phyloP scores from a whole-genome alignment of 1,139 yeast species.

The Trichomonascaceae sp. region DNA sequence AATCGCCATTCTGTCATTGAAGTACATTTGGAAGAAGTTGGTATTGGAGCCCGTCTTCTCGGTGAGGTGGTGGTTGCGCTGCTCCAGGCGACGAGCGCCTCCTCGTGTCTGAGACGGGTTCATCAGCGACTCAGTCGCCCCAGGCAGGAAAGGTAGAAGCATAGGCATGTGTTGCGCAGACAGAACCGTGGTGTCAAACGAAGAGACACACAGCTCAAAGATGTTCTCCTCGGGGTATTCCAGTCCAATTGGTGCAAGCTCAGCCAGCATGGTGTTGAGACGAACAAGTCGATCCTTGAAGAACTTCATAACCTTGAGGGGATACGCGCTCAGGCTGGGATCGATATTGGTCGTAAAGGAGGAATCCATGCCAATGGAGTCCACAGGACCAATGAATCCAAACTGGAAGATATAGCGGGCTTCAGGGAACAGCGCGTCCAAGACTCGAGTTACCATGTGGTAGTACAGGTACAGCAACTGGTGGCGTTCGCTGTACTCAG shows the following conservation, averaged over 20 bases:
- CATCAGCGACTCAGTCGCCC: background rate
- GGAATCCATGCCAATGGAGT: constrained; percentile 18
- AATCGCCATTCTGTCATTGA: constrained; percentile 18
- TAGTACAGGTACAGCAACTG: constrained; percentile 23
- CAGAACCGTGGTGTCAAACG: constrained; percentile 11
- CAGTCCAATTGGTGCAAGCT: constrained; percentile 16
- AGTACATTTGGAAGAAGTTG: constrained; percentile 17
- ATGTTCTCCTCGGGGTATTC: constrained; percentile 17
- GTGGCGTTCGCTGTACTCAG: constrained; percentile 3
- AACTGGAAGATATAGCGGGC: constrained; percentile 26
- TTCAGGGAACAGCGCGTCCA: constrained; percentile 29
- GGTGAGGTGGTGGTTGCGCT: no score
- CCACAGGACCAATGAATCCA: constrained; percentile 27
- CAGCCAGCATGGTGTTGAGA: constrained; percentile 20
- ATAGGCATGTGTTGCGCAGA: constrained; percentile 14
- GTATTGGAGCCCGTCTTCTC: no score
- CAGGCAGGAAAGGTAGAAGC: constrained; percentile 1
- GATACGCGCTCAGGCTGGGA: constrained; percentile 18
- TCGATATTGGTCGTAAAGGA: constrained; percentile 2
- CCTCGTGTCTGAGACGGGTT: no score
- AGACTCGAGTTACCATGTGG: constrained; percentile 22
- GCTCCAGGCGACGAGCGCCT: no score
- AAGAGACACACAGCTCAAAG: constrained; percentile 17
- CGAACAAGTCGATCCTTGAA: constrained; percentile 23
- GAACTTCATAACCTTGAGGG: constrained; percentile 22